These are phyloP conservation scores for Leishmania gerbilli DNA, from an alignment of 208 protist genomes.

Conservation along the genomic window DNA sequence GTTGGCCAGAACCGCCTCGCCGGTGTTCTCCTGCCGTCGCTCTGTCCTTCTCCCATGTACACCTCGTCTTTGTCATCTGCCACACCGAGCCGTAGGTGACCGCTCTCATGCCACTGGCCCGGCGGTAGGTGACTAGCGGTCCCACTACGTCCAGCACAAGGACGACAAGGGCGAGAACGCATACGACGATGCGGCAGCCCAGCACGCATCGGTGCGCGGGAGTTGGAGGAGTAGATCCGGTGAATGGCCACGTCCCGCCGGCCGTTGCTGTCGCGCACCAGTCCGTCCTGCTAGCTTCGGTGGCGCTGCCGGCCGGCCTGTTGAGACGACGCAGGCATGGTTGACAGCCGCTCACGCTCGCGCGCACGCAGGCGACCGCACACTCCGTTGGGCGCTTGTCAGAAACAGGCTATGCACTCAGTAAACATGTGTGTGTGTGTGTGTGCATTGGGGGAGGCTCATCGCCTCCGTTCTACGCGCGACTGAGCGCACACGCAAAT, in stretches of 20 bases:
- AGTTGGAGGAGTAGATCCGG: conserved; percentile 1
- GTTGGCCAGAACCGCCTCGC: not conserved
- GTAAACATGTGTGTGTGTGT: not conserved
- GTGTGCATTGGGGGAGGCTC: too few species aligned
- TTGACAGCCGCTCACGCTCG: not conserved
- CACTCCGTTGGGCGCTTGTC: not conserved
- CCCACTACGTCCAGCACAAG: conserved; percentile 8
- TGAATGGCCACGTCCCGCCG: conserved; percentile 10
- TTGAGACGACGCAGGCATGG: not conserved
- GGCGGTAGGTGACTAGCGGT: conserved; percentile 6
- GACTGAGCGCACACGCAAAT: too few species aligned
- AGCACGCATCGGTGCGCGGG: not conserved
- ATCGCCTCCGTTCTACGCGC: too few species aligned
- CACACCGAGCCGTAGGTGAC: conserved; percentile 8
- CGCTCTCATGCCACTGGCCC: not conserved
- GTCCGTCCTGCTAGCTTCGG: conserved; percentile 1
- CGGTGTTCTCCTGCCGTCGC: not conserved
- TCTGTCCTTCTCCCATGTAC: not conserved
- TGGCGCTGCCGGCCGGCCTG: not conserved
- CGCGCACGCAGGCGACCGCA: not conserved
- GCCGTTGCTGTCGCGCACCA: conserved; percentile 3
- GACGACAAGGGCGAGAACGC: conserved; percentile 4
- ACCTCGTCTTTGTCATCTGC: conserved; percentile 3
- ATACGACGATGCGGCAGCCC: not conserved
- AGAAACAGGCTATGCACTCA: not conserved